Evolutionary conservation across 2,329 filamentous ascomycete species (phyloP).

Genomic region (Colletotrichum somersetense): DNA sequence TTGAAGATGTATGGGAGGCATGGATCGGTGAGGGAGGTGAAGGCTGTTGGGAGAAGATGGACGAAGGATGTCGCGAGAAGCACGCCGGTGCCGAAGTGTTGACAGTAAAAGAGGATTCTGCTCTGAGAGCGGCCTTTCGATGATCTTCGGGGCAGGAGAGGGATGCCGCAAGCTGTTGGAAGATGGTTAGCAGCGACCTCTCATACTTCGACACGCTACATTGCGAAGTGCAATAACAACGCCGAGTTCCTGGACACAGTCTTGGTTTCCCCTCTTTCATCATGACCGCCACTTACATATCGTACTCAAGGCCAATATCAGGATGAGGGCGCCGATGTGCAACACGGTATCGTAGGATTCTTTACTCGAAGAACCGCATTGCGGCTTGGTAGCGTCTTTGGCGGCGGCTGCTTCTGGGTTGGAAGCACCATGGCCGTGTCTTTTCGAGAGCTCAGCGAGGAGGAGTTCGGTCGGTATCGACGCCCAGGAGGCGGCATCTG

Average conservation of each 20-base stretch:
- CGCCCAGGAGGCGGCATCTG: slow-evolving; percentile 57
- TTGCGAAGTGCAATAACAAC: background rate
- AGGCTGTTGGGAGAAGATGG: slow-evolving; percentile 78
- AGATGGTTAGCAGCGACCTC: slow-evolving; percentile 4
- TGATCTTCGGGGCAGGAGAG: slow-evolving; percentile 71
- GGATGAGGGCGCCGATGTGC: slow-evolving; percentile 75
- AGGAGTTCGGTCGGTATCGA: slow-evolving; percentile 66
- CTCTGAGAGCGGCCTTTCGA: slow-evolving; percentile 69
- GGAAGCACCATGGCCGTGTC: slow-evolving; percentile 51
- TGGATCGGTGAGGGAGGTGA: slow-evolving; percentile 74
- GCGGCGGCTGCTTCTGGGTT: slow-evolving; percentile 20
- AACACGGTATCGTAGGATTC: slow-evolving; percentile 74
- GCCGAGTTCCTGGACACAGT: no score
- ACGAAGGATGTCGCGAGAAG: slow-evolving; percentile 90
- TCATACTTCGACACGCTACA: no score
- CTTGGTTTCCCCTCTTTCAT: slow-evolving; percentile 1
- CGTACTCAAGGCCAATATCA: slow-evolving; percentile 74
- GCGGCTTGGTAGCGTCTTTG: slow-evolving; percentile 57
- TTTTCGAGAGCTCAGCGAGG: slow-evolving; percentile 64
- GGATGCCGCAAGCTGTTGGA: slow-evolving; percentile 71
- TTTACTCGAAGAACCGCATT: slow-evolving; percentile 65
- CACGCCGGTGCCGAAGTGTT: slow-evolving; percentile 86
- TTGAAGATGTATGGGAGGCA: slow-evolving; percentile 85
- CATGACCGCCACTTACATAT: slow-evolving; percentile 58
- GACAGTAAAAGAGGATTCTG: slow-evolving; percentile 73